Base-by-base conservation (phyloP, 1,284 basidiomycete species). In the Termitomyces sp. region DNA sequence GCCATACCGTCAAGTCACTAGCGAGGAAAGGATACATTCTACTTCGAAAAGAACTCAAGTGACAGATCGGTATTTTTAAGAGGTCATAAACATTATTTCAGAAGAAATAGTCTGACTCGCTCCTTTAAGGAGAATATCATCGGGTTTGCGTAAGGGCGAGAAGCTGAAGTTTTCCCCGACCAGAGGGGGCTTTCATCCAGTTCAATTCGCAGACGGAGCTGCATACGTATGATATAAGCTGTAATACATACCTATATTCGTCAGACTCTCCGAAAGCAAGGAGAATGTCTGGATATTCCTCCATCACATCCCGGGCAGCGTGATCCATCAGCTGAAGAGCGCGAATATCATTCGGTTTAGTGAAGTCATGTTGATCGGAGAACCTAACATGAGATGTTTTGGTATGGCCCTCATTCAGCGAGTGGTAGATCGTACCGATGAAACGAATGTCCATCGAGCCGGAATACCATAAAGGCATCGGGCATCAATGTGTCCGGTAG, bases 211-310 rank as follows among this genome's bases (percentile, higher is more conserved):
- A 34, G 12, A 8, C 46, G n/a, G 3, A 15, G 45, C n/a, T 34
- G 12, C 34, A 26, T 17, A 38, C 15, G 2, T 15, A n/a, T 26
- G 15, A 17, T 26, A 36, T 21, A 21, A 28, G 1, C 46, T 28
- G 5, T 9, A 2, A 19, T 38, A 66, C 79, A 57, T 61, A 90
- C 93, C 93, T 97, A 73, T 85, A 98, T 71, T 99, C 97, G 70
- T 99, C 97, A 40, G 93, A 96, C 74, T 99, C 92, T 1, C 96
- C 96, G 68, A 97, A 99, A 0, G 82, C 96, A 30, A 95, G 78
- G 5, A 92, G 74, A 50, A 96, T 82, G 66, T 95, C 92, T 43
- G 82, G 80, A 65, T 89, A 88, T 65, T 88, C 85, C 36, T 85
- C 73, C 89, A 99, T 90, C 34, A 97, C 80, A 43, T 83, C 76